Evolutionary conservation across 2,329 filamentous ascomycete genomes (phyloP), one percentile per base, ranked within the genome.

Genomic region (Xylariaceae sp.): DNA sequence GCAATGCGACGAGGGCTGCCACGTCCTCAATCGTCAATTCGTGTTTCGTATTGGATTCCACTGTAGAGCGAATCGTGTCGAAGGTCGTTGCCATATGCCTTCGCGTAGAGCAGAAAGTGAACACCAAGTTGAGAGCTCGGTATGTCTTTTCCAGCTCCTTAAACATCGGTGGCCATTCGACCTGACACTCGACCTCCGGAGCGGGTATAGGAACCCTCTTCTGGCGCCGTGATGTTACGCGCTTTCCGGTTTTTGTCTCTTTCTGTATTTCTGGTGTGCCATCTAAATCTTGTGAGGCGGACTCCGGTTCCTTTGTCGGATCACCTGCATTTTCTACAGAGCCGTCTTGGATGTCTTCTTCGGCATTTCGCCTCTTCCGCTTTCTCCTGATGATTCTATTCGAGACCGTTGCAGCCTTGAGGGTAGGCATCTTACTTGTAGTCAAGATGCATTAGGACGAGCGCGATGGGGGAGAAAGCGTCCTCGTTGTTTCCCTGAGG

Each of bases 61-160:
- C 93, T 0, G 93, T 85, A 7, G 86, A 83, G 65, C 88, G 91
- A 45, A 99, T 89, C 5, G 89, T 96, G 16, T 95, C 89, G 63
- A 97, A 91, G 0, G 93, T 97, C 0, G 95, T 98, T 0, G 90
- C 87, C 23, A 98, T 81, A 67, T 98, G 90, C 70, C 96, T 97
- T 44, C 95, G 87, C 1, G 93, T 93, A 70, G 88, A 95, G 76
- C 91, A 96, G 70, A 99, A 98, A 0, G 95, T 98, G 67, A 91
- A 96, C 0, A 98, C 91, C 1, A 98, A 77, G 66, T 96, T 99
- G 57, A 99, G 76, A 1, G 95, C 93, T 58, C 87, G 84, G 71
- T 98, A 90, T 0, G 88, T 89, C 70, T 88, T 87, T 21, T 89
- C 86, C 7, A 98, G 80, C 42, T 80, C 78, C 54, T 85, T 88